Evolutionary conservation across 2,329 filamentous ascomycete species (phyloP), one percentile per base, ranked within the genome.

Genomic region (Albifimbria verrucaria): DNA sequence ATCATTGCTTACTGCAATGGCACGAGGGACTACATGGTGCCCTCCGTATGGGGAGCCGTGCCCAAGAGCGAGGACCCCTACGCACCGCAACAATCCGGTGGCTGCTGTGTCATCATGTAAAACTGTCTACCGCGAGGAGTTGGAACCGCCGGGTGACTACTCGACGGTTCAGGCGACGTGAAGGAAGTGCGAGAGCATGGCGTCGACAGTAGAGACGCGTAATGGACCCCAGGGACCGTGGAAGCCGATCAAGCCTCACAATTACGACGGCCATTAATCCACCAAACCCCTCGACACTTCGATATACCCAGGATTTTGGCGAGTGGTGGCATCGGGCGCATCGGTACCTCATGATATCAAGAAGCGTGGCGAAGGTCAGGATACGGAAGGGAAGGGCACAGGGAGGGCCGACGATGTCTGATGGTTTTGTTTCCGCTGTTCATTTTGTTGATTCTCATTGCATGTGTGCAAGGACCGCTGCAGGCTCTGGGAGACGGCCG

Each of bases 11-110:
- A 97, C 78, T 97, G 93, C 76, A 96, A 96, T 75, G 92, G 90
- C 74, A 97, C 94, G 64, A 89, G 93, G 74, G 94, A 99, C 73
- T 97, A 96, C 79, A 97, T 99, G 94, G 92, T 97, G 51, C 92
- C 92, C 49, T 96, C 92, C 51, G 90, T 95, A 72, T 99, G 94
- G 94, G 93, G 93, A 62, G 84, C 87, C 56, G 91, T 97, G 60
- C 91, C 95, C 69, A 93, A 92, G 80, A 88, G 89, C 72, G 94
- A 97, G 71, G 94, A 99, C 71, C 94, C 94, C n/a, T 99, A 99
- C 72, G 92, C 93, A 66, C 93, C 93, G 62, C 93, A 95, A 79
- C 91, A 95, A 77, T 90, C 84, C 63, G 89, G 86, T 69, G 89
- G 92, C 66, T 99, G 94, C 85, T 99, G 94, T 78, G 82, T 88